Percentiles rank a stretch among this genome's conserved stretches.
These are phyloP conservation scores for Termitomyces sp. DNA, from an alignment of 768 basidiomycete genomes.

Conservation along the genomic window DNA sequence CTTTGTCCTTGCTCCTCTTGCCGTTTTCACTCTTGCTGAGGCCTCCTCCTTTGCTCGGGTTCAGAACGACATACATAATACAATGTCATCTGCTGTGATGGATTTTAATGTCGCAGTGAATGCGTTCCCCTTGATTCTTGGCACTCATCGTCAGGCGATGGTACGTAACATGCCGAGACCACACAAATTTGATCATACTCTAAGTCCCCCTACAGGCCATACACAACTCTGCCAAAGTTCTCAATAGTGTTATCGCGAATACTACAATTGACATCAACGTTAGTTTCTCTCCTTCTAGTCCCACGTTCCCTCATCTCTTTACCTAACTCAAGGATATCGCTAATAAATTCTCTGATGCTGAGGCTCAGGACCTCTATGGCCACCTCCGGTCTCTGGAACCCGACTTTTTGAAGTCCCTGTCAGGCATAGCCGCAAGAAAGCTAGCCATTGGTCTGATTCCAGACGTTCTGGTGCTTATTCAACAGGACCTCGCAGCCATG, in stretches of 20 bases:
- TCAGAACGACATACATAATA: not conserved
- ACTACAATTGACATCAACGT: constrained; percentile 24
- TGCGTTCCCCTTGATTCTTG: not conserved
- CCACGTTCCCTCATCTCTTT: not conserved
- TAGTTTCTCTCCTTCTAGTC: constrained; percentile 1
- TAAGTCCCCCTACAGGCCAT: constrained; percentile 20
- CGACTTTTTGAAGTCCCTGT: constrained; percentile 19
- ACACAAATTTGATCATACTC: not conserved
- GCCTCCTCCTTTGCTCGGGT: not conserved
- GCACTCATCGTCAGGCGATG: not conserved
- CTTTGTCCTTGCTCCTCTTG: too few relatives aligned
- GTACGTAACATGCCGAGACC: not conserved
- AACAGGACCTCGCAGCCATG: constrained; percentile 20
- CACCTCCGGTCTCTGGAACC: constrained; percentile 21
- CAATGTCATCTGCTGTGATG: too few relatives aligned
- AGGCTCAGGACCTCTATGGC: constrained; percentile 20
- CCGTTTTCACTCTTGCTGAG: not conserved
- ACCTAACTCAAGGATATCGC: constrained; percentile 11
- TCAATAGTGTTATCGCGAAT: constrained; percentile 18
- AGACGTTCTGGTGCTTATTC: constrained; percentile 24
- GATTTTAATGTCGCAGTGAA: not conserved
- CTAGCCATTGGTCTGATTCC: constrained; percentile 23
- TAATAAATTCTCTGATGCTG: constrained; percentile 17
- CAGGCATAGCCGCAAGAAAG: constrained; percentile 19
- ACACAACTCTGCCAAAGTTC: constrained; percentile 21